A percentile compares a stretch with the other conserved stretches of the same genome.
phyloP scores from a whole-genome alignment of 495 filamentous ascomycete species.

The Cudoniella acicularis region DNA sequence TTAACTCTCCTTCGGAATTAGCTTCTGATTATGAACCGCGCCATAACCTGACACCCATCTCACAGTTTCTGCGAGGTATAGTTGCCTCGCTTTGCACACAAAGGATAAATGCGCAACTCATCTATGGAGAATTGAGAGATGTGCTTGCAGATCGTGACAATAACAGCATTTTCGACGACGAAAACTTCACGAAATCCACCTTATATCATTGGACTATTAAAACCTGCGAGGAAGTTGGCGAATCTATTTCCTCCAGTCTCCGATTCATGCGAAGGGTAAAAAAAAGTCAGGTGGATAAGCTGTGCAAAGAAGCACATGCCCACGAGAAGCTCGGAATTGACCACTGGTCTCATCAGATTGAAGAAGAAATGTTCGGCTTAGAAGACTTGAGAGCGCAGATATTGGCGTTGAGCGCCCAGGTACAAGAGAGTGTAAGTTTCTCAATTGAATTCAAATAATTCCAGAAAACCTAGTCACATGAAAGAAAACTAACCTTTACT shows the following conservation, averaged over 20 bases:
- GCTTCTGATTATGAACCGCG: not conserved
- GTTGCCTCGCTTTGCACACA: not conserved
- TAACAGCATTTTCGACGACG: not conserved
- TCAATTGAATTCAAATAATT: too few relatives aligned
- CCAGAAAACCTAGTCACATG: too few relatives aligned
- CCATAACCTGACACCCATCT: not conserved
- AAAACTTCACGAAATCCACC: not conserved
- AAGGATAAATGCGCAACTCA: not conserved
- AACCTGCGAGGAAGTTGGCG: not conserved
- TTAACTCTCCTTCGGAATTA: not conserved
- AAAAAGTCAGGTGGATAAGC: not conserved
- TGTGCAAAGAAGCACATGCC: not conserved
- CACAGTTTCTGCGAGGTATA: not conserved
- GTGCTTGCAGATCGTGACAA: not conserved
- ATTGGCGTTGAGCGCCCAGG: not conserved
- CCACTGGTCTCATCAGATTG: not conserved
- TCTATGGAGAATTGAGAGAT: not conserved
- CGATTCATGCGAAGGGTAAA: not conserved
- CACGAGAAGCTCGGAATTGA: not conserved
- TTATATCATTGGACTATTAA: not conserved
- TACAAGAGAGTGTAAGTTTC: slow-evolving; percentile 1
- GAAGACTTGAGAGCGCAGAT: not conserved
- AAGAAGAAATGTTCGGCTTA: not conserved
- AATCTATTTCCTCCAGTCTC: not conserved
- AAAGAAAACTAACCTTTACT: not conserved